A percentile compares a stretch with the other conserved stretches of the same genome.
Conservation (phyloP, 2,329 filamentous ascomycete genomes). For the Teratosphaeria pseudoeucalypti region DNA sequence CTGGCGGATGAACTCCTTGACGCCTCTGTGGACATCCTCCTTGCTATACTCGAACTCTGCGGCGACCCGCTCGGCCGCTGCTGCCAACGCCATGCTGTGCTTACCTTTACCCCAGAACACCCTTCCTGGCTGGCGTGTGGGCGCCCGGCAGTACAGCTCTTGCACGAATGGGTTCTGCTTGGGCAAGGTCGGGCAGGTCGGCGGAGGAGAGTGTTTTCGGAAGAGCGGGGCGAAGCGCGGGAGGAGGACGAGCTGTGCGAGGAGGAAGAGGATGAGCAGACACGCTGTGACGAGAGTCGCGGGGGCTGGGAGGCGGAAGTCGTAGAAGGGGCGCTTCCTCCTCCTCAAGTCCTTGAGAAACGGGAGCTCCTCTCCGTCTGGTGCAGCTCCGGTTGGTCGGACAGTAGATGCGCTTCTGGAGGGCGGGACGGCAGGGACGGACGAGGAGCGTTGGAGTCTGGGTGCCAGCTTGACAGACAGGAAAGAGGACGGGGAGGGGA, state of each 20-base stretch:
- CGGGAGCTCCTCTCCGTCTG: slow-evolving; percentile 15
- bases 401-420: background rate
- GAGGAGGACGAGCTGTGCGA: slow-evolving; percentile 14
- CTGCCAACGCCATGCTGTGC: slow-evolving; percentile 42
- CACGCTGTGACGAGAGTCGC: slow-evolving; percentile 11
- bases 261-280: slow-evolving; percentile 13
- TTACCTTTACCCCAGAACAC: slow-evolving; percentile 13
- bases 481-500: background rate
- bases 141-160: slow-evolving; percentile 25
- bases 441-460: slow-evolving; percentile 10
- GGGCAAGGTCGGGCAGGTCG: slow-evolving; percentile 18
- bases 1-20: slow-evolving; percentile 75
- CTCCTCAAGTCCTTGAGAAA: slow-evolving; percentile 20
- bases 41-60: slow-evolving; percentile 77
- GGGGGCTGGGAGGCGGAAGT: slow-evolving; percentile 4
- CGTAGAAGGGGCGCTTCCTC: slow-evolving; percentile 2
- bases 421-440: slow-evolving; percentile 10
- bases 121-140: slow-evolving; percentile 15
- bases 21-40: slow-evolving; percentile 66
- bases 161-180: slow-evolving; percentile 25
- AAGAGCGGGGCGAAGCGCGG: slow-evolving; percentile 12
- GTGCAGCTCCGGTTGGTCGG: background rate
- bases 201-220: slow-evolving; percentile 12
- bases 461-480: slow-evolving; percentile 7
- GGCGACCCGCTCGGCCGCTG: slow-evolving; percentile 70